Conservation (phyloP, 495 filamentous ascomycete species). For the Friedmanniomyces simplex region DNA sequence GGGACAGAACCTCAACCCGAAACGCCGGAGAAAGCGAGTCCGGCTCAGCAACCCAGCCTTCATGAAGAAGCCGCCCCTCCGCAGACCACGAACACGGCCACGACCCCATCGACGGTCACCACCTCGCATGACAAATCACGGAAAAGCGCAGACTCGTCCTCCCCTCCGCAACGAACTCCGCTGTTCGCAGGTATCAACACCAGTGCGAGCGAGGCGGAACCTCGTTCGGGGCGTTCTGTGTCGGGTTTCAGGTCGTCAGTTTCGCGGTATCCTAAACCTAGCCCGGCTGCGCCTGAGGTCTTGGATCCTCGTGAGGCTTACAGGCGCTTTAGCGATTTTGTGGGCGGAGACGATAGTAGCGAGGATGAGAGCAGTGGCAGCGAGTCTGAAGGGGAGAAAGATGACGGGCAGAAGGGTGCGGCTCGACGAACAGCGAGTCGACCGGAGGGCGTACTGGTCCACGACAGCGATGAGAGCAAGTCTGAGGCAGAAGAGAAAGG, state of each 20-base stretch:
- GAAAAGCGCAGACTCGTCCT: neutral
- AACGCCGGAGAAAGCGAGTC: too few relatives aligned
- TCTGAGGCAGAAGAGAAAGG: neutral
- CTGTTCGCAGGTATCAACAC: neutral
- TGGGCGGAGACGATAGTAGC: constrained; percentile 1
- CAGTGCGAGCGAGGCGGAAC: neutral
- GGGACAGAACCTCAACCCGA: too few relatives aligned
- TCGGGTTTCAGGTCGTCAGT: neutral
- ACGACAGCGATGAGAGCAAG: neutral
- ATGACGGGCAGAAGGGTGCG: neutral
- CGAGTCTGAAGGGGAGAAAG: neutral
- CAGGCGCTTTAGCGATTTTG: constrained; percentile 9
- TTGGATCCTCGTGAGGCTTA: constrained; percentile 2
- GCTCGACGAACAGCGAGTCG: too few relatives aligned
- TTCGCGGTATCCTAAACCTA: neutral
- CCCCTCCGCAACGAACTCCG: neutral
- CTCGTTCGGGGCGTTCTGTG: neutral
- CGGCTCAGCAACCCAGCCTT: too few relatives aligned
- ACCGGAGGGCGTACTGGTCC: neutral
- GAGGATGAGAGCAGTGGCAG: neutral
- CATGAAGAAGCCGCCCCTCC: too few relatives aligned
- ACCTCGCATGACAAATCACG: neutral
- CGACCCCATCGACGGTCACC: too few relatives aligned
- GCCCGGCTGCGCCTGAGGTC: neutral
- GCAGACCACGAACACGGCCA: too few relatives aligned